Evolutionary conservation across 2,329 filamentous ascomycete genomes (phyloP), one percentile per base, ranked within the genome.

Genomic region (Nemania sp.): DNA sequence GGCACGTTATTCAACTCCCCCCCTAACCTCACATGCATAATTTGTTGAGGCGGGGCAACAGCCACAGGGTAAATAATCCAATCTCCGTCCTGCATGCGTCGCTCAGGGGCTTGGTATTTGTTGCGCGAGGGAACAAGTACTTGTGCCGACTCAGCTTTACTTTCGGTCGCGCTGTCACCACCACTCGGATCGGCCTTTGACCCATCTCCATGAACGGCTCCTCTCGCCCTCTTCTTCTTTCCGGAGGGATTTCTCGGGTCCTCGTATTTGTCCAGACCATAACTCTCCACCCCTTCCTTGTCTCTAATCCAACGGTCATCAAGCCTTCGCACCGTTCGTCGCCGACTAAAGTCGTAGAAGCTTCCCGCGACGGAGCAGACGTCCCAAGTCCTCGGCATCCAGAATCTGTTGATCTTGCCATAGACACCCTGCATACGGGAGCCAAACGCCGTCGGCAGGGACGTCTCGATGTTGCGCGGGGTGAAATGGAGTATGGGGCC

Each of bases 291-390:
- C 5, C 54, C 54, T 32, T 57, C 40, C 29, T 18, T 32, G 12
- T 57, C 55, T 32, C 55, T 51, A 11, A 57, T 57, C 55, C 55
- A 57, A 17, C 55, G 55, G n/a, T 52, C 40, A 11, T 57, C 55
- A 6, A 57, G 47, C 11, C 55, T 52, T 57, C 55, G 47, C 15
- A 52, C 55, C 12, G 55, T 57, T 52, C 55, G 55, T 32, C 55
- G 29, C 2, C 47, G 47, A 39, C 10, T 37, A 13, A n/a, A 57
- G n/a, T 57, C 45, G 5, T 52, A 57, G 21, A 57, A 57, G 18
- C 55, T 57, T 32, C 47, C 47, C 2, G 55, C 55, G 29, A 57
- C 47, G 15, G 48, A 52, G 55, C 47, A 51, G 5, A 45, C 48
- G 34, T 57, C 47, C 55, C 55, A 57, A 12, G 55, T 57, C 20